Evolutionary conservation across 2,329 filamentous ascomycete species (phyloP), one percentile per base, ranked within the genome.

Genomic region (Talaromyces sp.): DNA sequence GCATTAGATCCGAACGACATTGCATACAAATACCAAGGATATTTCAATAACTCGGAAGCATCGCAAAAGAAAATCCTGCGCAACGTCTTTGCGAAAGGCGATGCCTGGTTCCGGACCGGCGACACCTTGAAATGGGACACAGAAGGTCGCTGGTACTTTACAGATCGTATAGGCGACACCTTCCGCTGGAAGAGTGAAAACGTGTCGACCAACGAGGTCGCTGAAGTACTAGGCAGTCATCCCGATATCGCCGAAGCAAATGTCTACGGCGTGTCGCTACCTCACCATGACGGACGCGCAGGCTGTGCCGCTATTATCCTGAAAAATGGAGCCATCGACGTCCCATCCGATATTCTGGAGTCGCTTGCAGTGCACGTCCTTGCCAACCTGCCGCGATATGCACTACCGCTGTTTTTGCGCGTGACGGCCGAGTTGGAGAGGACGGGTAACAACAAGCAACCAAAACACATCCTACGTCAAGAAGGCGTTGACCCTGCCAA

Each of bases 391-490:
- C 92, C 93, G 0, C 84, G 83, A 58, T 96, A 91, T 72, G 92
- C 92, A 0, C 84, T 89, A 4, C 93, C 93, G 0, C 71, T 95
- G 0, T 97, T 96, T 78, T 75, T 97, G 58, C 84, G 93, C 13
- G 77, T 93, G 5, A 84, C 89, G 7, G 81, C 79, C 29, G 83
- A 85, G 29, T 83, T 87, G 69, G 86, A 90, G 72, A 83, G 87
- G 1, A 96, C 93, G 4, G 92, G 92, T 0, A 97, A 92, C 58
- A 91, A 92, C 72, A 97, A 97, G 82, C 91, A 96, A 80, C 90
- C 93, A 78, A 97, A 97, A 78, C 86, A 90, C 68, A 78, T 81
- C 0, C 75, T 96, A 68, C 83, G 91, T n/a, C 81, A 83, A 1
- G 85, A 93, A 68, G 92, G 93, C 0, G 91, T 94, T 0, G 86